Conservation (phyloP, 2,329 filamentous ascomycete genomes). For the Phialophora verrucosa region DNA sequence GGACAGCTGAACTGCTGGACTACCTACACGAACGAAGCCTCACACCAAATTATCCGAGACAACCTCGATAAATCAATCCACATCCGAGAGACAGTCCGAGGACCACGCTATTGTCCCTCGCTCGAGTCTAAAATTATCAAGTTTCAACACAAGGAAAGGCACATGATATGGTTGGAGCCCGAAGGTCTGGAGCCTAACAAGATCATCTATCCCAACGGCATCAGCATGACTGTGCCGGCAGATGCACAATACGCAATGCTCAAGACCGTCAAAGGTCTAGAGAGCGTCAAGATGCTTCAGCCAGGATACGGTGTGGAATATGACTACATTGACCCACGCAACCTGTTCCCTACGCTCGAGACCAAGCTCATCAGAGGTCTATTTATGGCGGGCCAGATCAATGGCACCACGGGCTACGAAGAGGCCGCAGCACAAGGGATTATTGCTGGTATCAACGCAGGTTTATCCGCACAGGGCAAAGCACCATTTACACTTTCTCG, state of each 20-base stretch:
- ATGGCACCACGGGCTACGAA: constrained; percentile 97
- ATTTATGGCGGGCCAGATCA: constrained; percentile 94
- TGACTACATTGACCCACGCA: constrained; percentile 94
- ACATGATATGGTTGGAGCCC: constrained; percentile 96
- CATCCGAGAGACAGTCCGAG: constrained; percentile 92
- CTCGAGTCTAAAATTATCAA: constrained; percentile 92
- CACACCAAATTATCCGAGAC: constrained; percentile 81
- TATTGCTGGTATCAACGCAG: constrained; percentile 91
- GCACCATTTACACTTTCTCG: constrained; percentile 72
- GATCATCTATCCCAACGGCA: constrained; percentile 92
- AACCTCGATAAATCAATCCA: constrained; percentile 97
- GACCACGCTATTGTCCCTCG: constrained; percentile 93
- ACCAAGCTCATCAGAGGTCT: constrained; percentile 89
- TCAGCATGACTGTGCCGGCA: constrained; percentile 94
- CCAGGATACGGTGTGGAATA: constrained; percentile 98
- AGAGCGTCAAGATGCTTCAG: constrained; percentile 89
- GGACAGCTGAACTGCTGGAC: constrained; percentile 85
- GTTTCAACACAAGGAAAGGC: constrained; percentile 77
- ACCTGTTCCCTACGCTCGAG: constrained; percentile 85
- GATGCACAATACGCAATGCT: constrained; percentile 85
- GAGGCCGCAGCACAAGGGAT: constrained; percentile 94
- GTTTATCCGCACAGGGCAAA: constrained; percentile 73
- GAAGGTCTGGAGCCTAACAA: constrained; percentile 86
- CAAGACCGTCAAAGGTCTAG: constrained; percentile 85
- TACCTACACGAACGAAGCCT: constrained; percentile 81